Percentiles rank a stretch among this genome's conserved stretches.
phyloP scores from a whole-genome alignment of 1,284 basidiomycete species.

The Pyrrhoderma noxium region DNA sequence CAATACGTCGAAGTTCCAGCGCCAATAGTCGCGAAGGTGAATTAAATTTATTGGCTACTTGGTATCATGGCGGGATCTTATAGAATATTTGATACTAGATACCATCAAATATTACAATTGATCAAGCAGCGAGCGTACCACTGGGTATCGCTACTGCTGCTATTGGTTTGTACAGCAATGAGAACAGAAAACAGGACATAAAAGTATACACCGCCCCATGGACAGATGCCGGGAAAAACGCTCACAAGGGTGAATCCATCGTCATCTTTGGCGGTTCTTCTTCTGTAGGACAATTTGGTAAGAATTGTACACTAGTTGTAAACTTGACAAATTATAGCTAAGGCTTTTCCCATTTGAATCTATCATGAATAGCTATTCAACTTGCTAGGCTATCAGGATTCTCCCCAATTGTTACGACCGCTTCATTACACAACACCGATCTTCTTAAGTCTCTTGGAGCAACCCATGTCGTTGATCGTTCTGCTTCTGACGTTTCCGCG shows the following conservation, averaged over 20 bases:
- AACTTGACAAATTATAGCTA: neutral
- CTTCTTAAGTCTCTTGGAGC: slow-evolving; percentile 46
- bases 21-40: slow-evolving; percentile 23
- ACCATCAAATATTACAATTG: slow-evolving; percentile 27
- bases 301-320: slow-evolving; percentile 2
- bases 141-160: slow-evolving; percentile 34
- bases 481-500: slow-evolving; percentile 24
- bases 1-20: slow-evolving; percentile 24
- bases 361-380: slow-evolving; percentile 27
- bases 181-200: neutral
- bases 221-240: slow-evolving; percentile 23
- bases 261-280: slow-evolving; percentile 32
- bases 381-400: slow-evolving; percentile 47
- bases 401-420: slow-evolving; percentile 45
- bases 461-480: slow-evolving; percentile 43
- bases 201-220: slow-evolving; percentile 18
- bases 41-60: neutral
- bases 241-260: slow-evolving; percentile 24
- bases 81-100: slow-evolving; percentile 21
- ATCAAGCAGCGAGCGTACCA: slow-evolving; percentile 33
- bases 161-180: slow-evolving; percentile 26
- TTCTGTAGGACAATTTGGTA: slow-evolving; percentile 33
- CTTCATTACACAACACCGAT: slow-evolving; percentile 37
- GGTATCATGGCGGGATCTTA: neutral
- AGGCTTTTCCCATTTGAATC: neutral